phyloP scores from a whole-genome alignment of 331 rosid genomes.

The Cydonia oblonga region DNA sequence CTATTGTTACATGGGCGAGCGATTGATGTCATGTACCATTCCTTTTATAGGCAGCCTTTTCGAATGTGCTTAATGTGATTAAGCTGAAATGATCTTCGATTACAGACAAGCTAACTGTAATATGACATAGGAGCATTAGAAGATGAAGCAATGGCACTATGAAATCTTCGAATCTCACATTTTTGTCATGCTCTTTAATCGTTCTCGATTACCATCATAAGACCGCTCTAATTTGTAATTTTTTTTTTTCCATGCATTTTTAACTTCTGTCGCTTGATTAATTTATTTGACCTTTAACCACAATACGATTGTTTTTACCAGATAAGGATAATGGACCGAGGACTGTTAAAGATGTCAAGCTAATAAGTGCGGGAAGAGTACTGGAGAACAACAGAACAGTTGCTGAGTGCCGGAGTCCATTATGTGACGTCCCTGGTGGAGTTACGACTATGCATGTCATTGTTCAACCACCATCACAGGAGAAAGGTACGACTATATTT shows the following conservation, averaged over 20 bases:
- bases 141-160: neutral
- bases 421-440: slow-evolving; percentile 63
- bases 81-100: neutral
- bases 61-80: neutral
- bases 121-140: neutral
- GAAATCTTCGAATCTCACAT: neutral
- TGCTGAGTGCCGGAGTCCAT: slow-evolving; percentile 78
- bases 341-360: slow-evolving; percentile 89
- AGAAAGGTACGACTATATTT: slow-evolving; percentile 51
- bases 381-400: slow-evolving; percentile 84
- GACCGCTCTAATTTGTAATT: neutral
- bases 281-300: slow-evolving; percentile 9
- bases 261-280: neutral
- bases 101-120: neutral
- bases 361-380: slow-evolving; percentile 79
- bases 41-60: neutral
- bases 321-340: slow-evolving; percentile 91
- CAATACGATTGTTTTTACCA: slow-evolving; percentile 21
- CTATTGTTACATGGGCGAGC: neutral
- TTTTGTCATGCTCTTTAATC: neutral
- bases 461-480: slow-evolving; percentile 63
- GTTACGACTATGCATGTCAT: slow-evolving; percentile 92
- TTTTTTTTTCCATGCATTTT: neutral
- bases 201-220: neutral
- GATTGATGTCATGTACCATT: neutral